A percentile compares a stretch with the other conserved stretches of the same genome.
These are phyloP conservation scores for Neurospora crassa DNA, from an alignment of 2,329 filamentous ascomycete species.

Conservation along the genomic window DNA sequence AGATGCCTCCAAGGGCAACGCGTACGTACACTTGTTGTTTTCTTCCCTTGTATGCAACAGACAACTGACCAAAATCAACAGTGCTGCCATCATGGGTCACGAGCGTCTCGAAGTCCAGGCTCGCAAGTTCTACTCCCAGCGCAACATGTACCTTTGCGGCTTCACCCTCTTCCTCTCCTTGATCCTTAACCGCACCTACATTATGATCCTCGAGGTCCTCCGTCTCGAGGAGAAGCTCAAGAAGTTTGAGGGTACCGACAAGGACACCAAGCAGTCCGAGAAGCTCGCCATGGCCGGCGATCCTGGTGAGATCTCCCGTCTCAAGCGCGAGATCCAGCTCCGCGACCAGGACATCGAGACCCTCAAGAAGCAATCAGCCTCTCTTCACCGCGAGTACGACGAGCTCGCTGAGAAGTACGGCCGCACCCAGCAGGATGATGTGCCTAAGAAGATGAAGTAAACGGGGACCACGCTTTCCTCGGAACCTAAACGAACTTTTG, in stretches of 20 bases:
- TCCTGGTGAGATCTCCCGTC: slow-evolving; percentile 61
- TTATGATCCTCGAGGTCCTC: slow-evolving; percentile 88
- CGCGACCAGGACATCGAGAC: slow-evolving; percentile 79
- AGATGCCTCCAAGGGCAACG: slow-evolving; percentile 42
- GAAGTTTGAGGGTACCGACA: slow-evolving; percentile 59
- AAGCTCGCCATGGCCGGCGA: slow-evolving; percentile 65
- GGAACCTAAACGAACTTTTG: background rate
- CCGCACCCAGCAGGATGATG: slow-evolving; percentile 41
- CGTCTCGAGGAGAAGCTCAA: slow-evolving; percentile 87
- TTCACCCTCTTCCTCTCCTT: slow-evolving; percentile 98
- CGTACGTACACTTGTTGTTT: slow-evolving; percentile 31
- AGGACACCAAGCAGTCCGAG: slow-evolving; percentile 54
- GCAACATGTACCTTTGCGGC: slow-evolving; percentile 99
- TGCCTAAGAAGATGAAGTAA: slow-evolving; percentile 50
- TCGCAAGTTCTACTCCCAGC: slow-evolving; percentile 99
- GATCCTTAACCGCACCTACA: slow-evolving; percentile 98
- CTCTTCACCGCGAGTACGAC: slow-evolving; percentile 76
- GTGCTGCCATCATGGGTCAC: slow-evolving; percentile 67
- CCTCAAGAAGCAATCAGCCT: slow-evolving; percentile 86
- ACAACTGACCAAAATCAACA: slow-evolving; percentile 21
- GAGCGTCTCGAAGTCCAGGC: slow-evolving; percentile 98
- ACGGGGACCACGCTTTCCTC: background rate
- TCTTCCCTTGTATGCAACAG: background rate
- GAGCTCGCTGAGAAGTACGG: slow-evolving; percentile 76
- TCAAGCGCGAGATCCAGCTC: slow-evolving; percentile 62